These are phyloP conservation scores for Hypoxylon fuscum DNA, from an alignment of 495 filamentous ascomycete genomes.

Conservation along the genomic window DNA sequence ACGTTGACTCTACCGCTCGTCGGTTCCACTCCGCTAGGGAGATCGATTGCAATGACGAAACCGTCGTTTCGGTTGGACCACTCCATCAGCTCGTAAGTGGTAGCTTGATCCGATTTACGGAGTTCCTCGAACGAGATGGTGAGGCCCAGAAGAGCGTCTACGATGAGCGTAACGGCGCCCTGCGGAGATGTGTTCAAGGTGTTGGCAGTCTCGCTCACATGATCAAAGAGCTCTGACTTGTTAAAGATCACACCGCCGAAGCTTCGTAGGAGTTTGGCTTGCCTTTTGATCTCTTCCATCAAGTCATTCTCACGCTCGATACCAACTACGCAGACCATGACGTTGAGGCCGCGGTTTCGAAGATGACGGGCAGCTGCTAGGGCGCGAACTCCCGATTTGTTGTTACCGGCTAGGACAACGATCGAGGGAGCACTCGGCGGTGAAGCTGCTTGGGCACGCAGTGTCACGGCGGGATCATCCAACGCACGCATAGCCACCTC, in stretches of 20 bases:
- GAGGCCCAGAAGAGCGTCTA: conserved; percentile 88
- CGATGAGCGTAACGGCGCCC: conserved; percentile 74
- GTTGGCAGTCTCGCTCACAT: conserved; percentile 45
- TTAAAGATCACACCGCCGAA: conserved; percentile 75
- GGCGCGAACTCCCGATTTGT: conserved; percentile 83
- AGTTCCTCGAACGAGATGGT: conserved; percentile 86
- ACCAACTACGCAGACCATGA: conserved; percentile 84
- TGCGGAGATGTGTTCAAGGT: conserved; percentile 44
- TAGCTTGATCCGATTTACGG: conserved; percentile 79
- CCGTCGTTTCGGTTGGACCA: conserved; percentile 87
- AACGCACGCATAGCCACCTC: conserved; percentile 76
- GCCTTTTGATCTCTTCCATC: conserved; percentile 75
- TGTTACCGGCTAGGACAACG: conserved; percentile 86
- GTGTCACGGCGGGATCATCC: conserved; percentile 62
- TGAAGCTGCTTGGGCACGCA: conserved; percentile 52
- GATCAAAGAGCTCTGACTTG: conserved; percentile 63
- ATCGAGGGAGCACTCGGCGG: conserved; percentile 65
- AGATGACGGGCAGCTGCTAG: conserved; percentile 88
- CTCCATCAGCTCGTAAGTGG: conserved; percentile 81
- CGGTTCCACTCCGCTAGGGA: conserved; percentile 87
- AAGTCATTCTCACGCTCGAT: conserved; percentile 70
- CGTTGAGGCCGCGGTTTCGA: conserved; percentile 77
- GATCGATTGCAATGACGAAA: conserved; percentile 80
- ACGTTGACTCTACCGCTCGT: conserved; percentile 68
- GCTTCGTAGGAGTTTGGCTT: conserved; percentile 78